Base-by-base conservation (phyloP, 2,329 filamentous ascomycete genomes). In the Nemania diffusa region DNA sequence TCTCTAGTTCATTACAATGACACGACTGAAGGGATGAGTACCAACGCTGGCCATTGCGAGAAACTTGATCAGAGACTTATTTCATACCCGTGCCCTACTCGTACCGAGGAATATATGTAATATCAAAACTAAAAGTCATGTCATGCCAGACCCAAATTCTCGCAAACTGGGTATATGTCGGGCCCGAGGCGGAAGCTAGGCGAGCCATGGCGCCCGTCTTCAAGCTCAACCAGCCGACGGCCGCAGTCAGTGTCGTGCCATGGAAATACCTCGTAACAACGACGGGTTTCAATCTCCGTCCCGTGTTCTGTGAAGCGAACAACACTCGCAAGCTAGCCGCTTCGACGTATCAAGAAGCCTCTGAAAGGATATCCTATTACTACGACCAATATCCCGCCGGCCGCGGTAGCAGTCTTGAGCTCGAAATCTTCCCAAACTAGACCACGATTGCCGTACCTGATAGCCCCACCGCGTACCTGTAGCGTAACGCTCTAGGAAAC, bases 391-490 rank as follows among this genome's bases (percentile, higher is more conserved):
- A n/a, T n/a, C 69, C 69, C 0, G 65, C 56, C 24, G 65, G 24
- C 0, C 58, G 64, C 2, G 3, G 13, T 2, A 57, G 50, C 13
- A 44, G 24, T 7, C 6, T 37, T 8, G 17, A 67, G 1, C 24
- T 73, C 8, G 72, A 73, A 20, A 65, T 60, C 0, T 72, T 73
- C 32, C 55, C 68, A 0, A 68, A 55, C 7, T 22, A 74, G 2
- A 72, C 72, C 7, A 50, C 63, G 1, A 5, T 17, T 1, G 63
- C 68, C 0, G 66, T 73, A 2, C 56, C 65, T 0, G 59, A 70
- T 11, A 67, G 71, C 3, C 40, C 51, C 1, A 76, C 75, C 1
- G 73, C 75, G 0, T 77, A 74, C 27, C 70, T 74, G 8, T 76
- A 73, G 74, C 62, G 72, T 15, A 72, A 75, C 15, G 20, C 71